Evolutionary conservation across 2,329 filamentous ascomycete species (phyloP).

Genomic region (Metarhizium humberi): DNA sequence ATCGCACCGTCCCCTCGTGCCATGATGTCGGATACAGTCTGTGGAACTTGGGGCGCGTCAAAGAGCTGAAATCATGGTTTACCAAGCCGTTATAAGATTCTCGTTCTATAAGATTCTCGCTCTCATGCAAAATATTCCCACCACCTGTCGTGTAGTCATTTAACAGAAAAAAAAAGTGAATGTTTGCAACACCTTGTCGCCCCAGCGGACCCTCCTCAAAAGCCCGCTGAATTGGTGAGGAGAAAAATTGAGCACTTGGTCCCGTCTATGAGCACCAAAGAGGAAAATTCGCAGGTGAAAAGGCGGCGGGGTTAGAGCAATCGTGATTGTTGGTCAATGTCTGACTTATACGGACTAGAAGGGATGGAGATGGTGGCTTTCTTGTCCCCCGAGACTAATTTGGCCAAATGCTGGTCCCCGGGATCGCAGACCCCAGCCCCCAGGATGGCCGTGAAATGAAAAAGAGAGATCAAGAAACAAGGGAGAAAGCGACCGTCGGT

Average conservation of each 20-base stretch:
- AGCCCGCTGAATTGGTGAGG: background rate
- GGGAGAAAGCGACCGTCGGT: background rate
- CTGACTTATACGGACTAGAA: conserved; percentile 1
- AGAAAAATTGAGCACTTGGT: background rate
- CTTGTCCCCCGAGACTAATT: background rate
- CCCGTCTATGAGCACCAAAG: background rate
- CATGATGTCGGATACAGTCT: conserved; percentile 8
- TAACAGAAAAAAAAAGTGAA: background rate
- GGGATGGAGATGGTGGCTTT: background rate
- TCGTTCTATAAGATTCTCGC: too few relatives aligned
- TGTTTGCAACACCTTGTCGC: background rate
- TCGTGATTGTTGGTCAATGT: background rate
- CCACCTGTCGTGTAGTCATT: background rate
- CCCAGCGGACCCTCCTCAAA: background rate
- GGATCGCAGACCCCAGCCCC: too few relatives aligned
- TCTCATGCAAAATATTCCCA: background rate
- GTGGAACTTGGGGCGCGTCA: background rate
- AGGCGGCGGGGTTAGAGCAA: background rate
- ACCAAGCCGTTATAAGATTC: background rate
- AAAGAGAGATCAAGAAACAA: background rate
- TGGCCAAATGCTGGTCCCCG: too few relatives aligned
- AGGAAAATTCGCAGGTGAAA: too few relatives aligned
- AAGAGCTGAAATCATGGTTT: background rate
- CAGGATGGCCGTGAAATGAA: background rate
- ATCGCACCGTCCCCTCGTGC: conserved; percentile 13